Conservation (phyloP, 805 yeast genomes). For the Pichia ethanolica region DNA sequence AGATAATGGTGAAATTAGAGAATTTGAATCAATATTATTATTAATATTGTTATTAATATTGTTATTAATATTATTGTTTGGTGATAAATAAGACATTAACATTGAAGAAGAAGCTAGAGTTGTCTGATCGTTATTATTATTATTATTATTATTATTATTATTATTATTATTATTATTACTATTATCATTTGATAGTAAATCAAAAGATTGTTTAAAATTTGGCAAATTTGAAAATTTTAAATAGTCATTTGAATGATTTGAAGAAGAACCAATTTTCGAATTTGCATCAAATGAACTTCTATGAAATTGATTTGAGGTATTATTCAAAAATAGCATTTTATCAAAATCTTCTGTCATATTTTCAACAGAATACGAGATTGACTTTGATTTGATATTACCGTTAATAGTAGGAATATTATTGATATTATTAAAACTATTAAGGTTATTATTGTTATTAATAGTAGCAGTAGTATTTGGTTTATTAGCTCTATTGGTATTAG, state of each 20-base stretch:
- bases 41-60: neutral
- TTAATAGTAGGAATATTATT: neutral
- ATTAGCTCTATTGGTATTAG: too few relatives aligned
- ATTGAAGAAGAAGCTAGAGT: neutral
- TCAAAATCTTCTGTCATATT: too few relatives aligned
- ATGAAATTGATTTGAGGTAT: neutral
- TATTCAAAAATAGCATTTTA: neutral
- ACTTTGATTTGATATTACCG: neutral
- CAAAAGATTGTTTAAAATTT: neutral
- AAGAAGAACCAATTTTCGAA: conserved; percentile 1
- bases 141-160: neutral
- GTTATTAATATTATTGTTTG: too few relatives aligned
- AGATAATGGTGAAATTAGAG: neutral
- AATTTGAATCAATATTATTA: too few relatives aligned
- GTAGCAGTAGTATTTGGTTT: too few relatives aligned
- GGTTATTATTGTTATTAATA: too few relatives aligned
- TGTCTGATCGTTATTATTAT: neutral
- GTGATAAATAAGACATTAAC: too few relatives aligned
- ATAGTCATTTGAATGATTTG: conserved; percentile 1
- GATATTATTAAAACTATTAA: neutral
- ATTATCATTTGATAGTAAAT: too few relatives aligned
- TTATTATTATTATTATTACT: neutral
- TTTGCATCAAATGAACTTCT: conserved; percentile 5
- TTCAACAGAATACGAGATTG: too few relatives aligned
- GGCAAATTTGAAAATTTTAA: neutral